Evolutionary conservation across 73 alveolate species (phyloP), one percentile per base, ranked within the genome.

Genomic region (Paramecium biaurelia): DNA sequence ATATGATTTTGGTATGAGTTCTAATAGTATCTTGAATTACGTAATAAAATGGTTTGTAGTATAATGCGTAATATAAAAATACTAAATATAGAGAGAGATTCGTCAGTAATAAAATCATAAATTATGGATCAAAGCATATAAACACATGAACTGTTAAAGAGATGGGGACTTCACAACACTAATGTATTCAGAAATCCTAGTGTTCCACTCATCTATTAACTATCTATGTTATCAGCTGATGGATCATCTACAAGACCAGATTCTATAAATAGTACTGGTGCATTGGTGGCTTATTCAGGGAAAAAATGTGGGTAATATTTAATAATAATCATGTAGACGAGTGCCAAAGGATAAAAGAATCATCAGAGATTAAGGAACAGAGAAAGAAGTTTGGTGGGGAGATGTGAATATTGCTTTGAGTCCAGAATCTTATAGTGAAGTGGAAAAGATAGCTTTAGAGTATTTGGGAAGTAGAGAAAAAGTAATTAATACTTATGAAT

Each of bases 341-440:
- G 57, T 97, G 34, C 98, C 98, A 1, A 94, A 93, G 92, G 98
- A 95, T 45, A 95, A 95, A 97, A 92, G 98, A 92, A 93, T 95
- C 28, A 97, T 95, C 11, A 57, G 23, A 30, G 97, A 95, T 70
- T 95, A 85, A 10, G 70, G 82, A 11, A 92, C 98, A 14, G 68
- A 90, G 88, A 93, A 85, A 58, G 93, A 92, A 34, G 92, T 95
- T 41, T 95, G 98, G 98, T 95, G 98, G 98, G 98, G 98, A 24
- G 93, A 85, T 76, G 98, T 95, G 63, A 95, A 95, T 92, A 95
- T 92, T 53, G 96, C 97, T 30, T 92, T 95, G 26, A 30, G 95
- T 85, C 94, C 93, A 47, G 93, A 94, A 45, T 93, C 96, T 6
- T 93, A 89, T 93, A 94, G 84, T 2, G 84, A 92, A 70, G 93